Evolutionary conservation across 169 alveolate genomes (phyloP).

Genomic region (Plasmodium fragile): DNA sequence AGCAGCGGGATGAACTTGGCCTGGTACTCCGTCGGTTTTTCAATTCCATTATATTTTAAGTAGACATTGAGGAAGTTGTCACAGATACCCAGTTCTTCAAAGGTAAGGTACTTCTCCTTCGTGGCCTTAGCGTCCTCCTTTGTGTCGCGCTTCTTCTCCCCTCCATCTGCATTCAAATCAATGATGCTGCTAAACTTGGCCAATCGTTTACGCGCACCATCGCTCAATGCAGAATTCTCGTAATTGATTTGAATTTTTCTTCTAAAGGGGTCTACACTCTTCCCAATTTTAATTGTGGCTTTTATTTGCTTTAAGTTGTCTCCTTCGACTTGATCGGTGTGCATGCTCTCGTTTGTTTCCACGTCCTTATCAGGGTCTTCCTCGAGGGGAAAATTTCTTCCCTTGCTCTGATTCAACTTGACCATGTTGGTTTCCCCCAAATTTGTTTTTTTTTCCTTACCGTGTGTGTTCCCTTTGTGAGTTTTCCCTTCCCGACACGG

Average conservation of each 20-base stretch:
- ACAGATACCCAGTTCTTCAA: conserved; percentile 31
- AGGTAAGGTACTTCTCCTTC: background rate
- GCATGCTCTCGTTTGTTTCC: background rate
- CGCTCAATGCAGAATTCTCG: background rate
- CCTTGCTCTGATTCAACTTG: background rate
- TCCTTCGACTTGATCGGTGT: background rate
- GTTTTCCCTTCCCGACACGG: background rate
- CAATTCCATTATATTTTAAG: conserved; percentile 41
- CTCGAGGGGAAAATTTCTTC: background rate
- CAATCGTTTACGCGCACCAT: background rate
- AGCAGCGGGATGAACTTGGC: conserved; percentile 30
- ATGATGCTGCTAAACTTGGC: conserved; percentile 7
- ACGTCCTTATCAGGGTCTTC: background rate
- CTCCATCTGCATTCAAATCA: conserved; percentile 25
- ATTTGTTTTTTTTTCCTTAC: background rate
- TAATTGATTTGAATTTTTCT: conserved; percentile 2
- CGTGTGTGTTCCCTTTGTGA: background rate
- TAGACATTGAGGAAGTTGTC: conserved; percentile 51
- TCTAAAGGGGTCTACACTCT: conserved; percentile 28
- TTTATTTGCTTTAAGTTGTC: background rate
- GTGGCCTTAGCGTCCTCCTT: background rate
- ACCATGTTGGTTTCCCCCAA: background rate
- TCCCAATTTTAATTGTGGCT: background rate
- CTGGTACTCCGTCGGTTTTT: conserved; percentile 29
- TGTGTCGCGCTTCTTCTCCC: background rate